These are phyloP conservation scores for Ilyonectria robusta DNA, from an alignment of 2,329 filamentous ascomycete genomes.

Conservation along the genomic window DNA sequence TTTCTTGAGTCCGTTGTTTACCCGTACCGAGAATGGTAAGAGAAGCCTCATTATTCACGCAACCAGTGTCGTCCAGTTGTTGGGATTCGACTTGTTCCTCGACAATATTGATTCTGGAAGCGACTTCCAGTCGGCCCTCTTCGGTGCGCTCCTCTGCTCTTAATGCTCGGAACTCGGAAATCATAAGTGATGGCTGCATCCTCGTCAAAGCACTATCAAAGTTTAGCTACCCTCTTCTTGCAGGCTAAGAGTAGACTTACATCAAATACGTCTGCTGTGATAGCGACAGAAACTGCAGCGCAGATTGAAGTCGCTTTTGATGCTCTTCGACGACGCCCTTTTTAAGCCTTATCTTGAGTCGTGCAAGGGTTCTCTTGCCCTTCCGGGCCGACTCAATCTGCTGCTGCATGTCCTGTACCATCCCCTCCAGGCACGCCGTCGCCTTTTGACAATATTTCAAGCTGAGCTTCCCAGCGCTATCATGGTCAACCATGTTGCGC, in stretches of 20 bases:
- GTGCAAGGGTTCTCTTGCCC: neutral
- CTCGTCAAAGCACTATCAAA: slow-evolving; percentile 16
- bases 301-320: slow-evolving; percentile 15
- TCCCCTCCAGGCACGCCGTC: neutral
- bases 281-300: slow-evolving; percentile 11
- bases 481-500: neutral
- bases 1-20: neutral
- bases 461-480: slow-evolving; percentile 4
- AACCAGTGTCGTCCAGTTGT: neutral
- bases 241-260: neutral
- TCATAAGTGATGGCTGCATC: slow-evolving; percentile 4
- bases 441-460: slow-evolving; percentile 25
- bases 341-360: slow-evolving; percentile 24
- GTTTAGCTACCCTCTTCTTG: neutral
- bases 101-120: no score
- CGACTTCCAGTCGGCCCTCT: neutral
- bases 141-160: neutral
- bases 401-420: slow-evolving; percentile 13
- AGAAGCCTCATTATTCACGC: no score
- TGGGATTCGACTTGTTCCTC: neutral
- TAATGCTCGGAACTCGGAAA: slow-evolving; percentile 10
- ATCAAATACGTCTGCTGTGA: slow-evolving; percentile 35
- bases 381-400: slow-evolving; percentile 8
- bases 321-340: slow-evolving; percentile 26
- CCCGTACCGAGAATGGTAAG: no score